Base-by-base conservation (phyloP, 2,329 filamentous ascomycete genomes). In the Apiospora phragmitis region DNA sequence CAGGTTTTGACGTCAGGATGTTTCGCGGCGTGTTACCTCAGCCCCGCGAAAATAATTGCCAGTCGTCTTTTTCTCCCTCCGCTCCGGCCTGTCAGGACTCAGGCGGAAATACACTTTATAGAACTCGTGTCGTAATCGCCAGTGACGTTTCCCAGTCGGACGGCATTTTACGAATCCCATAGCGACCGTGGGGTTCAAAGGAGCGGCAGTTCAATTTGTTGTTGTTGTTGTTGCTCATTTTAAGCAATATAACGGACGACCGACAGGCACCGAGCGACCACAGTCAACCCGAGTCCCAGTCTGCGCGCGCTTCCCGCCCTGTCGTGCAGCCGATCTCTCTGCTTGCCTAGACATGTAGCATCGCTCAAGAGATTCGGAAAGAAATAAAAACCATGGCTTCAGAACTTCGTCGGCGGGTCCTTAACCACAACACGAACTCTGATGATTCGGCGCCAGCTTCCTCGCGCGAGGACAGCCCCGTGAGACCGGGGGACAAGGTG, bases 401-500 rank as follows among this genome's bases (percentile, higher is more conserved):
- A 68, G 76, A 76, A 71, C 77, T 79, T 69, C 76, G 78, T 73
- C 77, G 77, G 70, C 77, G 77, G 43, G 74, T 75, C 14, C 70
- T 76, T 69, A 76, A 71, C 68, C 72, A 74, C 51, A 74, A 78
- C 65, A 75, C 78, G 9, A 71, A 75, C 24, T 77, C 79, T 55
- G 79, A 80, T 43, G 73, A 79, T 21, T 73, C 78, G 12, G 77
- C 79, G 3, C 74, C 77, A 14, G 70, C 70, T 29, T 74, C 74
- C 1, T 73, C 74, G 11, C 78, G 77, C 72, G 81, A 82, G 32
- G 79, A 80, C 68, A 81, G 79, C 74, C 78, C 82, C 18, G 76
- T 74, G 42, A 79, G 78, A 51, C 69, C 75, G 41, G 77, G 75
- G 51, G 77, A 81, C 26, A 81, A 82, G 69, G 79, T 86, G 69